phyloP scores from a whole-genome alignment of 495 filamentous ascomycete genomes.

The Hypoxylon perforatum region DNA sequence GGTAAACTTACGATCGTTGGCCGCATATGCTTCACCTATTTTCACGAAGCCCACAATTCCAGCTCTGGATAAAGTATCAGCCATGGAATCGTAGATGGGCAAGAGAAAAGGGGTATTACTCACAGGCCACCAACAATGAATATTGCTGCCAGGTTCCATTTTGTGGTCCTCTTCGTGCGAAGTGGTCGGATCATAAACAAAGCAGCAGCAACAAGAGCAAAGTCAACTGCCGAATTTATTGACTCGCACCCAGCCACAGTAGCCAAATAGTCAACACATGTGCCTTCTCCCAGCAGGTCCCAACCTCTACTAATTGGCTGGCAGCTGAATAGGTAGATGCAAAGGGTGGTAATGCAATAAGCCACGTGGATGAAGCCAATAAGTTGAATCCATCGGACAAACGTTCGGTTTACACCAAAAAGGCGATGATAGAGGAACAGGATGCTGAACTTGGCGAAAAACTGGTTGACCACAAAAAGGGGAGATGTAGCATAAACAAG shows the following conservation, averaged over 20 bases:
- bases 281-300: background rate
- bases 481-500: background rate
- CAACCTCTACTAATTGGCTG: conserved; percentile 10
- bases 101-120: conserved; percentile 1
- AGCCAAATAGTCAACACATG: conserved; percentile 5
- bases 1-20: conserved; percentile 3
- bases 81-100: background rate
- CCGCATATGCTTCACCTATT: conserved; percentile 11
- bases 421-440: conserved; percentile 33
- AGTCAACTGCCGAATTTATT: conserved; percentile 31
- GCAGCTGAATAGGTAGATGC: conserved; percentile 3
- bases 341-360: background rate
- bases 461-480: background rate
- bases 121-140: conserved; percentile 29
- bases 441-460: conserved; percentile 29
- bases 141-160: conserved; percentile 25
- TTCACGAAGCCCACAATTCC: conserved; percentile 26
- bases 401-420: conserved; percentile 26
- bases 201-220: conserved; percentile 24
- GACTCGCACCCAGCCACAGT: conserved; percentile 13
- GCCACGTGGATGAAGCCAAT: conserved; percentile 7
- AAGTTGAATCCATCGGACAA: conserved; percentile 11
- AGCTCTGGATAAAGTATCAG: background rate
- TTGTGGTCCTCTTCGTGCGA: conserved; percentile 5
- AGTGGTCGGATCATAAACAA: conserved; percentile 19